Percentiles rank a stretch among this genome's conserved stretches.
Conservation (phyloP, 306 rosid genomes). For the Lathyrus aphaca region DNA sequence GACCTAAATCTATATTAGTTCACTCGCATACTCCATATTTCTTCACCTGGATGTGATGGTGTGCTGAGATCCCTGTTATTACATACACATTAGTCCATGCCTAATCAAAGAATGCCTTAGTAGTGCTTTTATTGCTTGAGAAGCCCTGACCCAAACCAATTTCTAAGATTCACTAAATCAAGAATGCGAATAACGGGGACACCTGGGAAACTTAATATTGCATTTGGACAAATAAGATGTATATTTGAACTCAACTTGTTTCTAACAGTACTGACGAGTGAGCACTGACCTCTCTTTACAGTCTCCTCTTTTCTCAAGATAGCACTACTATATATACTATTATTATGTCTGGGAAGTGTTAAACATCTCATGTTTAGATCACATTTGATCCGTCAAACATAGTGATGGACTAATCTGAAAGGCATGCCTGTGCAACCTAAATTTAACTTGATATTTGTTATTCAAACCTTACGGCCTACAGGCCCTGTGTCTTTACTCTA, state of each 20-base stretch:
- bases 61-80: not conserved
- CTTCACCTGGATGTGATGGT: not conserved
- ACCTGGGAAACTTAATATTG: constrained; percentile 11
- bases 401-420: constrained; percentile 7
- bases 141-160: not conserved
- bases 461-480: not conserved
- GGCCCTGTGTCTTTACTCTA: constrained; percentile 5
- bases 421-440: constrained; percentile 30
- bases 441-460: constrained; percentile 16
- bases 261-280: not conserved
- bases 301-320: not conserved
- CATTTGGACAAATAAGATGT: constrained; percentile 2
- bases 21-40: not conserved
- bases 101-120: not conserved
- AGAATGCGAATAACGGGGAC: constrained; percentile 4
- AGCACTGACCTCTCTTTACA: not conserved
- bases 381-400: constrained; percentile 1
- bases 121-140: not conserved
- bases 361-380: constrained; percentile 13
- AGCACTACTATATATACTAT: not conserved
- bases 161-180: not conserved
- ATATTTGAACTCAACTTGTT: constrained; percentile 3
- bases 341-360: constrained; percentile 14
- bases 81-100: not conserved
- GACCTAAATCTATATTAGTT: not conserved